Conservation (phyloP, 2,329 filamentous ascomycete species). For the Penicillium sp. region DNA sequence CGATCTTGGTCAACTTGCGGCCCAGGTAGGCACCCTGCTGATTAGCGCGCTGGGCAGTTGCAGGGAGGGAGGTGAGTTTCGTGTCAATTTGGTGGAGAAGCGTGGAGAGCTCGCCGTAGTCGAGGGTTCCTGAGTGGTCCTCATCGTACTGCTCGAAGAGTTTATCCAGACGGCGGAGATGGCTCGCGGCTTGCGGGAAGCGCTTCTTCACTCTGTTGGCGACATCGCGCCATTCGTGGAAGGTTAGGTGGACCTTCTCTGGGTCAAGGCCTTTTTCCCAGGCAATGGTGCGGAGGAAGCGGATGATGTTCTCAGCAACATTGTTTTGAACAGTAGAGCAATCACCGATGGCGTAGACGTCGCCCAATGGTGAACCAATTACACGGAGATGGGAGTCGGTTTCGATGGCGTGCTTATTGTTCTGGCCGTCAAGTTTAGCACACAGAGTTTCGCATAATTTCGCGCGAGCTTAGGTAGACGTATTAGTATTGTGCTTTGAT, state of each 20-base stretch:
- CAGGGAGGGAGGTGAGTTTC: constrained; percentile 90
- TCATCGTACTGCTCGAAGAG: constrained; percentile 91
- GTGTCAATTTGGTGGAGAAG: constrained; percentile 89
- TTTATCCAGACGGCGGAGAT: constrained; percentile 84
- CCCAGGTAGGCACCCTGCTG: constrained; percentile 94
- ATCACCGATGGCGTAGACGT: constrained; percentile 95
- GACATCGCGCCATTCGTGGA: constrained; percentile 83
- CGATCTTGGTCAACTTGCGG: constrained; percentile 89
- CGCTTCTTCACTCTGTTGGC: constrained; percentile 80
- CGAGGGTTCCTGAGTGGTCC: constrained; percentile 87
- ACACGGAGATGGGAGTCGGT: constrained; percentile 92
- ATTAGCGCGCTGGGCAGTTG: constrained; percentile 92
- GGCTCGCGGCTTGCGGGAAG: constrained; percentile 86
- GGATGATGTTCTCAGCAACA: constrained; percentile 83
- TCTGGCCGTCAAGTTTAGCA: constrained; percentile 74
- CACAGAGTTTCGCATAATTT: constrained; percentile 76
- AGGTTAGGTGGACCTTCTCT: constrained; percentile 81
- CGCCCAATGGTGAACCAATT: constrained; percentile 82
- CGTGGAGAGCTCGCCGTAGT: constrained; percentile 88
- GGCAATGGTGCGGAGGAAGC: constrained; percentile 83
- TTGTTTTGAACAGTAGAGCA: constrained; percentile 98
- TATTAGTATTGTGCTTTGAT: constrained; percentile 1
- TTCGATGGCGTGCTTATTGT: constrained; percentile 87
- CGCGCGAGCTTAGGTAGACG: constrained; percentile 61
- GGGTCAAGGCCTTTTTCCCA: constrained; percentile 92